Percentiles rank a stretch among this genome's conserved stretches.
Evolutionary conservation across 2,329 filamentous ascomycete species (phyloP).

Genomic region (Balansia obtecta): DNA sequence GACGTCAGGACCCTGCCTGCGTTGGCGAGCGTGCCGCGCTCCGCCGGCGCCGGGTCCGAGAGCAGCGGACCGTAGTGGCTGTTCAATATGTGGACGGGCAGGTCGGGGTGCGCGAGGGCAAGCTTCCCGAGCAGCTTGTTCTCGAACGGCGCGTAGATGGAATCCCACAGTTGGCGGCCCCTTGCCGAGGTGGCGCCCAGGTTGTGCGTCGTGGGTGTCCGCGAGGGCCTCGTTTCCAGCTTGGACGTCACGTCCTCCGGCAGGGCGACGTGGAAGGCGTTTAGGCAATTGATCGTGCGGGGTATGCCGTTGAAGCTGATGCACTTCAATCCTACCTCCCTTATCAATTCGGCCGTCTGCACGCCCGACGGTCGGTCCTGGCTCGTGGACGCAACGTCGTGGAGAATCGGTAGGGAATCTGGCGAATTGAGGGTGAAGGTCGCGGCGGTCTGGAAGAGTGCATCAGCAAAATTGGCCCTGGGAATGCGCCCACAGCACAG

Average conservation of each 20-base stretch:
- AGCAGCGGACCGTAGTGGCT: conserved; percentile 64
- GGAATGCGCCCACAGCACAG: too few relatives aligned
- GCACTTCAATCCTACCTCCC: conserved; percentile 64
- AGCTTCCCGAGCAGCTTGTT: conserved; percentile 59
- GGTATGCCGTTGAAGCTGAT: conserved; percentile 76
- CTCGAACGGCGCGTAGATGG: conserved; percentile 65
- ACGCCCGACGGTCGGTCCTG: conserved; percentile 16
- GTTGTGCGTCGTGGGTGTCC: conserved; percentile 37
- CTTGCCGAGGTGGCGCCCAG: conserved; percentile 41
- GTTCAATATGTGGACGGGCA: conserved; percentile 68
- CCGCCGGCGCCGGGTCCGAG: conserved; percentile 45
- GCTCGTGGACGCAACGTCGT: conserved; percentile 31
- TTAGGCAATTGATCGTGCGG: conserved; percentile 71
- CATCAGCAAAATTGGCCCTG: too few relatives aligned
- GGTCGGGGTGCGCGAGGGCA: conserved; percentile 63
- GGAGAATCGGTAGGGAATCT: conserved; percentile 55
- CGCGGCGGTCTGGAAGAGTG: conserved; percentile 49
- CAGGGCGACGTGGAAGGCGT: conserved; percentile 53
- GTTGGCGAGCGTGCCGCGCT: conserved; percentile 27
- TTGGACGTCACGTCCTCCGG: conserved; percentile 38
- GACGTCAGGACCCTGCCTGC: conserved; percentile 62
- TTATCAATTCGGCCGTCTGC: conserved; percentile 55
- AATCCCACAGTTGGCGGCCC: conserved; percentile 59
- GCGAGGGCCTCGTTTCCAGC: conserved; percentile 45
- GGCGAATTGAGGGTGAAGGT: conserved; percentile 83